Evolutionary conservation across 345 rosid species (phyloP), one percentile per base, ranked within the genome.

Genomic region (Pseudoturritis turrita): DNA sequence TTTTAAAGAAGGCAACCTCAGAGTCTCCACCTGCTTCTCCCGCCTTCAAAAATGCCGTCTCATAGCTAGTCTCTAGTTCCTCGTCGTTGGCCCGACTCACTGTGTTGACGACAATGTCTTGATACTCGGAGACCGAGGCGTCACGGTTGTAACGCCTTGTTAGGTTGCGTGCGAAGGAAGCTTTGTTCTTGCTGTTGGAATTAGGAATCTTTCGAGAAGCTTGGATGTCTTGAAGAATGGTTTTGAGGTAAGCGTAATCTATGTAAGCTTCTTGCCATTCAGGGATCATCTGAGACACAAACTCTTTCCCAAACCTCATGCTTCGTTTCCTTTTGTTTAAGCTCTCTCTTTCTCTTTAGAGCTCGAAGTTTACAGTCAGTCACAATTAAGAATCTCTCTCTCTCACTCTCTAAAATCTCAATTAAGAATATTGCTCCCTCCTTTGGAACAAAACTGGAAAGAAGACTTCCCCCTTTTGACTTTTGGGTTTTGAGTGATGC

Each of bases 241-340:
- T 36, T 62, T 90, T 90, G 62, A 90, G 84, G 59, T 55, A 23
- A 49, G 69, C 77, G 82, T 88, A 91, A 43, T 91, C 84, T 84
- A 91, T 78, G 74, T 91, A 91, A 54, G 96, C 97, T 40, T 83
- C 84, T 39, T 82, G 84, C 96, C 97, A 91, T 73, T 91, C 97
- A 18, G 76, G 91, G 66, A 88, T 88, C 91, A 87, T 74, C 28
- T 91, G 87, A 10, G 85, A 75, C 12, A 71, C 69, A 51, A 91
- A 91, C 71, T 88, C 91, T 73, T 85, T 86, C 18, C 90, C 96
- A 21, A 90, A 90, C 81, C 84, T 90, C 96, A 90, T 89, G 44
- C 50, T 75, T 73, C 50, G 55, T 52, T 52, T 35, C 23, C 55
- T 43, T 58, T 68, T 40, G 9, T 26, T 35, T 40, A 36, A 46